Evolutionary conservation across 1,284 basidiomycete species (phyloP).

Genomic region (Cerrena zonata): DNA sequence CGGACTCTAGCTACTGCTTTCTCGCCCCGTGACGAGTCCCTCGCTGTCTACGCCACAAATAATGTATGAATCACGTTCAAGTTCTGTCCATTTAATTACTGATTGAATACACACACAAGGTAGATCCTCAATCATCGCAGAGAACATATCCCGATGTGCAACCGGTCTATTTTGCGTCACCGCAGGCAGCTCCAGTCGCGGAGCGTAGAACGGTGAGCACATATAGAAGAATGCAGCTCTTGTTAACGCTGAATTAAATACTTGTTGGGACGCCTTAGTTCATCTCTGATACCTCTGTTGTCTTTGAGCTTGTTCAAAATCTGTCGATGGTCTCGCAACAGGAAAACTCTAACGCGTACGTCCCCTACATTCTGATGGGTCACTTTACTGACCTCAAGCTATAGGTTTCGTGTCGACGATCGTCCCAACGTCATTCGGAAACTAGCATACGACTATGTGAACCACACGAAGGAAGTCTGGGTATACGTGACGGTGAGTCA

Average conservation of each 20-base stretch:
- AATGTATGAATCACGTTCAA: constrained; percentile 14
- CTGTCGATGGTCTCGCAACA: constrained; percentile 39
- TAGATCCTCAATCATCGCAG: constrained; percentile 15
- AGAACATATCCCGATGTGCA: constrained; percentile 13
- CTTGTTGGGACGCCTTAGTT: too few relatives aligned
- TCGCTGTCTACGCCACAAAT: constrained; percentile 21
- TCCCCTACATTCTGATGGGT: constrained; percentile 11
- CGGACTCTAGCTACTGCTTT: constrained; percentile 16
- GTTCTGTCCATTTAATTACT: not conserved
- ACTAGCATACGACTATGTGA: constrained; percentile 64
- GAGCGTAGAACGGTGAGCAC: constrained; percentile 31
- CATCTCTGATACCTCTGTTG: constrained; percentile 29
- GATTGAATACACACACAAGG: constrained; percentile 12
- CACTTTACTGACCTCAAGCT: not conserved
- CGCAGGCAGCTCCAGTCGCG: constrained; percentile 21
- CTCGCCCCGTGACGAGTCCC: constrained; percentile 24
- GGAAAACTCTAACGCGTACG: constrained; percentile 41
- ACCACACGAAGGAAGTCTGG: constrained; percentile 69
- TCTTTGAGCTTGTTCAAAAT: constrained; percentile 33
- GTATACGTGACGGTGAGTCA: constrained; percentile 61
- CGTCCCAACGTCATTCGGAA: constrained; percentile 49
- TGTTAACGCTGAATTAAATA: too few relatives aligned
- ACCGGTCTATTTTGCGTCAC: constrained; percentile 24
- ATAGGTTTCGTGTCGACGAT: constrained; percentile 42
- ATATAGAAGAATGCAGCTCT: too few relatives aligned